Percentiles rank a stretch among this genome's conserved stretches.
These are phyloP conservation scores for Boletus holoroseus DNA, from an alignment of 1,284 basidiomycete species.

Conservation along the genomic window DNA sequence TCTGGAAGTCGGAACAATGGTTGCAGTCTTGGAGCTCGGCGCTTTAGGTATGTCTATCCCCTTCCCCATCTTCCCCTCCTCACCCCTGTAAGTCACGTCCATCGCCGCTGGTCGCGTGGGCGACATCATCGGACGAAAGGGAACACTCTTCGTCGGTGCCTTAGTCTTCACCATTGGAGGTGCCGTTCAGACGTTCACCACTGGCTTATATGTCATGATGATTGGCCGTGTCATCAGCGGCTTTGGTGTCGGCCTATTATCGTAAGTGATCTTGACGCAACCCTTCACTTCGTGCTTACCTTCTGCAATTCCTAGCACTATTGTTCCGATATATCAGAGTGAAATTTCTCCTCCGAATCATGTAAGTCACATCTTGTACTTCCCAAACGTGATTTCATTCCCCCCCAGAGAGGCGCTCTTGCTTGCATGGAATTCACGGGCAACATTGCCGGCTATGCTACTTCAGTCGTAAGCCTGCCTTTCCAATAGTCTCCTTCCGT, in stretches of 20 bases:
- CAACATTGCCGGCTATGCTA: conserved; percentile 92
- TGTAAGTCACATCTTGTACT: conserved; percentile 42
- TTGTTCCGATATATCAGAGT: conserved; percentile 96
- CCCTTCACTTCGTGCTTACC: conserved; percentile 1
- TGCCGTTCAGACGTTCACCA: conserved; percentile 83
- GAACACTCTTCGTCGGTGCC: conserved; percentile 85
- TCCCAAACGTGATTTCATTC: conserved; percentile 9
- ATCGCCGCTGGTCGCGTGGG: conserved; percentile 85
- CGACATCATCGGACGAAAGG: conserved; percentile 82
- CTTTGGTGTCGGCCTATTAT: conserved; percentile 89
- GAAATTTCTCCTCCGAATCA: conserved; percentile 95
- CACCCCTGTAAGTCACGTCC: conserved; percentile 65
- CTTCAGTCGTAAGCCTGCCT: conserved; percentile 72
- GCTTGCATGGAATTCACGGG: conserved; percentile 98
- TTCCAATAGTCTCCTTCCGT: background rate
- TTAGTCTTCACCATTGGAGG: conserved; percentile 86
- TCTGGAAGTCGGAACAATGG: conserved; percentile 77
- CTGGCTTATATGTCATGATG: conserved; percentile 83
- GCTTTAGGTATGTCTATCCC: conserved; percentile 65
- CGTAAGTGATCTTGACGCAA: conserved; percentile 48
- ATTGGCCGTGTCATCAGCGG: conserved; percentile 84
- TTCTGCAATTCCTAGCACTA: conserved; percentile 54
- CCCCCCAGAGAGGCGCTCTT: conserved; percentile 71
- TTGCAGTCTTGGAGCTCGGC: conserved; percentile 87
- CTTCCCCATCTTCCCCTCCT: conserved; percentile 1